Evolutionary conservation across 805 yeast species (phyloP).

Genomic region (Ogataea ramenticola): DNA sequence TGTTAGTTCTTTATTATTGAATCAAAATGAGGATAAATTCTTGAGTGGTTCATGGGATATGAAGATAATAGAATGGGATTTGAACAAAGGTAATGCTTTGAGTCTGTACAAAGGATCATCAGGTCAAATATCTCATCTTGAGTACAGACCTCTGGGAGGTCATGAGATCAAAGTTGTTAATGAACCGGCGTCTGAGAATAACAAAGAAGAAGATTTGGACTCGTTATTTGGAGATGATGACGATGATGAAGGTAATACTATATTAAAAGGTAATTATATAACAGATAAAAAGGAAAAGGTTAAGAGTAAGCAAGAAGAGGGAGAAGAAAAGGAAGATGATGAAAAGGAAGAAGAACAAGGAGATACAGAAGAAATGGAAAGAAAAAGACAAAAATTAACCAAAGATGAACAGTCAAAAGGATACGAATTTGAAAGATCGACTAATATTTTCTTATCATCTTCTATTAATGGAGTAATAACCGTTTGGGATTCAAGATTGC

Average conservation of each 20-base stretch:
- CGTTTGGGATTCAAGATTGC: constrained; percentile 71
- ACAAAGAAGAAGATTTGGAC: constrained; percentile 30
- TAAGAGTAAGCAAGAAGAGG: constrained; percentile 9
- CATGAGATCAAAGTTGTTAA: constrained; percentile 22
- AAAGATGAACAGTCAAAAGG: constrained; percentile 25
- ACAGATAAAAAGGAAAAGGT: not conserved
- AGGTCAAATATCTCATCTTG: constrained; percentile 75
- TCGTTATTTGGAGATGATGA: constrained; percentile 42
- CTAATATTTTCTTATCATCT: constrained; percentile 64
- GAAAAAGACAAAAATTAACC: constrained; percentile 6
- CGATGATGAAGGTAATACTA: constrained; percentile 21
- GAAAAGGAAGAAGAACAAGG: constrained; percentile 22
- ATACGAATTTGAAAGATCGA: constrained; percentile 24
- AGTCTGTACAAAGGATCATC: constrained; percentile 47
- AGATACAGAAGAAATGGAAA: constrained; percentile 3
- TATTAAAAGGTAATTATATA: constrained; percentile 4
- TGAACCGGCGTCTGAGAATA: constrained; percentile 10
- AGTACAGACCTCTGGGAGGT: constrained; percentile 58
- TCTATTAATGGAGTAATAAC: constrained; percentile 76
- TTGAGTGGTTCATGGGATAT: constrained; percentile 92
- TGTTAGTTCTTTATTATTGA: constrained; percentile 64
- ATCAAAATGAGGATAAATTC: constrained; percentile 52
- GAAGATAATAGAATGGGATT: constrained; percentile 74
- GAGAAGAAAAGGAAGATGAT: constrained; percentile 28
- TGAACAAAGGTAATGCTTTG: constrained; percentile 56